Evolutionary conservation across 805 yeast species (phyloP), one percentile per base, ranked within the genome.

Genomic region (Kluyveromyces starmeri): DNA sequence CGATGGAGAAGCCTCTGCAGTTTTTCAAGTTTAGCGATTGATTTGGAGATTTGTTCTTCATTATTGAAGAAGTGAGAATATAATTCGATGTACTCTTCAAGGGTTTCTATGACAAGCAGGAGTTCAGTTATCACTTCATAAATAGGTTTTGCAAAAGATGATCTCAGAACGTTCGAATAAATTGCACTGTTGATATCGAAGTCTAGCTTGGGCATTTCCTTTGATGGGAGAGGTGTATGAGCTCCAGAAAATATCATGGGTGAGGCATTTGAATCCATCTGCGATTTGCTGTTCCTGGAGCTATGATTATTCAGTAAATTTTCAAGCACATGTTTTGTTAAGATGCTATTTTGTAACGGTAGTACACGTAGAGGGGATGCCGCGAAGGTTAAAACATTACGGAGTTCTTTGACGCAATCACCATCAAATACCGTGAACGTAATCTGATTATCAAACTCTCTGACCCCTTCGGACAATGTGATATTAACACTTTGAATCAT

Each of bases 361-460:
- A 68, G 44, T 4, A 65, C 61, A 24, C 71, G 43, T 15, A 68
- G 41, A 5, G 72, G 68, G 4, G 63, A 53, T 4, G 61, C 54
- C 3, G 56, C 49, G 8, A 50, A 53, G n/a, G 69, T 70, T 15
- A 68, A 35, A n/a, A 54, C 47, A 47, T 68, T 70, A 49, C 73
- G 58, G 10, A 68, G 45, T 1, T 39, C 42, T 34, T 60, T 53
- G 26, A 68, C 44, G 19, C 55, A 54, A 13, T 42, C 48, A 22
- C 46, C 51, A 13, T 57, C 38, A 37, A 64, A 58, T 4, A 51
- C 48, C 1, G 68, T 51, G 5, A 69, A 26, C 16, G 64, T 57
- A 14, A 60, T 31, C 28, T 65, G 70, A 43, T 64, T 65, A 8
- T 59, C 46, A 38, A 62, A 64, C 37, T 68, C 73, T 42, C 73